These are phyloP conservation scores for Abrus pulchellus DNA, from an alignment of 306 rosid genomes.

Conservation along the genomic window DNA sequence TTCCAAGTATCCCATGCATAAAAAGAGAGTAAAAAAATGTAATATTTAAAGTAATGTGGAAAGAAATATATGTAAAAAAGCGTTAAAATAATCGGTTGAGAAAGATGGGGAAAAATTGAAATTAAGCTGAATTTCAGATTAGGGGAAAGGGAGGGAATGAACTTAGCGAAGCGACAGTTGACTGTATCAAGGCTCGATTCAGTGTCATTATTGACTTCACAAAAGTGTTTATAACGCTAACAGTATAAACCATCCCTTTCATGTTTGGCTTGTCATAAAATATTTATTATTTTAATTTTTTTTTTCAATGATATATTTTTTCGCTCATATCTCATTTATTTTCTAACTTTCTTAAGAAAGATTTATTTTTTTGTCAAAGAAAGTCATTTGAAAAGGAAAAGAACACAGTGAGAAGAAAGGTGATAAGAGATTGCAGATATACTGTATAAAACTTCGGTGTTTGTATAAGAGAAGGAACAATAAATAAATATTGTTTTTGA, in stretches of 20 bases:
- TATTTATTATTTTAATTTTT: too few species aligned
- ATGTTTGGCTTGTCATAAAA: too few species aligned
- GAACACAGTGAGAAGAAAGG: not conserved
- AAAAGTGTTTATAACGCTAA: too few species aligned
- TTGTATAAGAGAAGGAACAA: not conserved
- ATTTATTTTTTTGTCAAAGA: too few species aligned
- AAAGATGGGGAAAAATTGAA: not conserved
- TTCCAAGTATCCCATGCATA: not conserved
- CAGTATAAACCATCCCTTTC: too few species aligned
- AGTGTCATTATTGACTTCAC: too few species aligned
- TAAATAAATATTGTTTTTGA: conserved; percentile 1
- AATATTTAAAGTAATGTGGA: too few species aligned
- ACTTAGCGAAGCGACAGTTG: not conserved
- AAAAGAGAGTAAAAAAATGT: not conserved
- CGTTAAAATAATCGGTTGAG: not conserved
- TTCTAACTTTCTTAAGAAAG: too few species aligned
- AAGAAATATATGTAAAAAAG: not conserved
- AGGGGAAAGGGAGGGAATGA: not conserved
- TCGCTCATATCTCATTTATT: too few species aligned
- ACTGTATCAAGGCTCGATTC: not conserved
- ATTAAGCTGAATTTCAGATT: not conserved
- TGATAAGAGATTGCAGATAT: not conserved
- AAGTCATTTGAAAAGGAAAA: too few species aligned
- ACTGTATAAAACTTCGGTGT: not conserved
- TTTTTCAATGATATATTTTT: too few species aligned